Percentiles rank a stretch among this genome's conserved stretches.
phyloP scores from a whole-genome alignment of 345 rosid genomes.

The Alliaria petiolata region DNA sequence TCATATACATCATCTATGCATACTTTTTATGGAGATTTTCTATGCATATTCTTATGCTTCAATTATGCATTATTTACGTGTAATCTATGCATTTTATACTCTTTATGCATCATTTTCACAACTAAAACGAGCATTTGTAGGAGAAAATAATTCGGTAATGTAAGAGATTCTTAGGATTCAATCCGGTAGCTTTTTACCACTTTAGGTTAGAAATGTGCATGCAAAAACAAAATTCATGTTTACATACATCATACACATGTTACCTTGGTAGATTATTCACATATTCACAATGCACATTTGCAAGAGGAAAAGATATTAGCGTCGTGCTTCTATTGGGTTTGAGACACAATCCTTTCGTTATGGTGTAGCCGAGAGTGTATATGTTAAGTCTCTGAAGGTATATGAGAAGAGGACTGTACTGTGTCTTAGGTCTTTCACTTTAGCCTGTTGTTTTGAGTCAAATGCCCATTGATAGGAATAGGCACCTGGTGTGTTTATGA shows the following conservation, averaged over 20 bases:
- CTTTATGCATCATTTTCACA: neutral
- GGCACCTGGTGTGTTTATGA: neutral
- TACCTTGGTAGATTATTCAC: conserved; percentile 3
- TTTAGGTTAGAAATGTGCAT: neutral
- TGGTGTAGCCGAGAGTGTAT: neutral
- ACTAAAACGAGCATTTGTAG: neutral
- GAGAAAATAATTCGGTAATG: neutral
- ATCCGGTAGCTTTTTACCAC: neutral
- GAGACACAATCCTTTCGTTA: neutral
- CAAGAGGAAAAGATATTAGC: neutral
- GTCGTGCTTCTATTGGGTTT: neutral
- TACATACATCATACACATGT: neutral
- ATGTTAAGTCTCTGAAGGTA: neutral
- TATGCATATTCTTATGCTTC: neutral
- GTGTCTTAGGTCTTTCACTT: neutral
- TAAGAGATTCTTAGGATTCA: neutral
- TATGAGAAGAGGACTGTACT: neutral
- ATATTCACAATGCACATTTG: neutral
- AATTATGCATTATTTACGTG: neutral
- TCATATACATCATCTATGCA: neutral
- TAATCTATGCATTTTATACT: neutral
- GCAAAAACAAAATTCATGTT: neutral
- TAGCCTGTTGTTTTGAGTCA: neutral
- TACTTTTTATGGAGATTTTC: neutral
- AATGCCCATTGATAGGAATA: neutral